Conservation (phyloP, 306 rosid genomes). For the Rosa chinensis region DNA sequence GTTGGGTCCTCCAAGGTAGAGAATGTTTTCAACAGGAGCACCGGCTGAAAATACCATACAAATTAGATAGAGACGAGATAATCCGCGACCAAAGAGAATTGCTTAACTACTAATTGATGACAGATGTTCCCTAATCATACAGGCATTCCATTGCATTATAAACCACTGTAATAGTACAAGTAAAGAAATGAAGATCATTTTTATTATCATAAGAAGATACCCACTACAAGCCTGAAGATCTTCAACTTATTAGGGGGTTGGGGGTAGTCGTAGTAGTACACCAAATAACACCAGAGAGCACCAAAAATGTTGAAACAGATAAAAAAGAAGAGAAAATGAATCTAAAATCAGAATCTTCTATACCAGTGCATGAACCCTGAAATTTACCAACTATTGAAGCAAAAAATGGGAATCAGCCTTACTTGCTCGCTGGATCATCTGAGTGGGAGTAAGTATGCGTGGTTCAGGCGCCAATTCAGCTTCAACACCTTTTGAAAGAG, state of each 20-base stretch:
- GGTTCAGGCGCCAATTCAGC: constrained; percentile 84
- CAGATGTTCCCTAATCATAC: background rate
- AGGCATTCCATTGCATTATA: background rate
- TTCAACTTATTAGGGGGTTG: background rate
- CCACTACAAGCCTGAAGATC: background rate
- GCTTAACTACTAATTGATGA: background rate
- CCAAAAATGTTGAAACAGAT: background rate
- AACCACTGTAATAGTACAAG: background rate
- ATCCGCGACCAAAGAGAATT: background rate
- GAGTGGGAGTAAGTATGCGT: constrained; percentile 81
- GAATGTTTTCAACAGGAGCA: constrained; percentile 79
- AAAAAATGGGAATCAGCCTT: constrained; percentile 31
- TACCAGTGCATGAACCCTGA: background rate
- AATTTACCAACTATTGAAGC: constrained; percentile 1
- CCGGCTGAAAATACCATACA: constrained; percentile 60
- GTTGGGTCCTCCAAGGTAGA: constrained; percentile 96
- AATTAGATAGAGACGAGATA: background rate
- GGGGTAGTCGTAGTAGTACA: too few relatives aligned
- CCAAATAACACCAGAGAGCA: background rate
- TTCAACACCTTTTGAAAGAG: constrained; percentile 93
- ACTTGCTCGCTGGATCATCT: constrained; percentile 87
- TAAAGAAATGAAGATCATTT: background rate
- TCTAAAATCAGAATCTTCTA: background rate
- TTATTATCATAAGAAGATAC: background rate
- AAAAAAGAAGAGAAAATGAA: too few relatives aligned